phyloP scores from a whole-genome alignment of 768 basidiomycete species.

The Mycena chlorophos region DNA sequence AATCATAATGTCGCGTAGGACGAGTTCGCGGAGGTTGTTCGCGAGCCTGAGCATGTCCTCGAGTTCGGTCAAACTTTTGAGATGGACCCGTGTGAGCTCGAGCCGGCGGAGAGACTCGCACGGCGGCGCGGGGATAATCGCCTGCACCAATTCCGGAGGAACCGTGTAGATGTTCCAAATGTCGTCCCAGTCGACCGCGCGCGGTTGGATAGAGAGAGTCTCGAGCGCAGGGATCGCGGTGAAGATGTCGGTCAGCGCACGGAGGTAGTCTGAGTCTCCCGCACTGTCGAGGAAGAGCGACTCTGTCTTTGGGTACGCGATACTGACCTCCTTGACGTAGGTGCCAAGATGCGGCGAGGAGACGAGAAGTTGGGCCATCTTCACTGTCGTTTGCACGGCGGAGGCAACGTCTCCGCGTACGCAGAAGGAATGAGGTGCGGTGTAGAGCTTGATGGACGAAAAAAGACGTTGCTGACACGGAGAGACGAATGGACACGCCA shows the following conservation, averaged over 20 bases:
- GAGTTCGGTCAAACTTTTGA: not conserved
- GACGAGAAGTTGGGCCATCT: not conserved
- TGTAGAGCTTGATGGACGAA: not conserved
- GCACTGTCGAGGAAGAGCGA: not conserved
- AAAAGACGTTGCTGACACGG: conserved; percentile 2
- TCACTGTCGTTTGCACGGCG: not conserved
- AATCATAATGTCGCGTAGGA: not conserved
- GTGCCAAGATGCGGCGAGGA: not conserved
- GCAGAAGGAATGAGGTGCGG: not conserved
- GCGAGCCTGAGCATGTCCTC: not conserved
- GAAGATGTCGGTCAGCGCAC: not conserved
- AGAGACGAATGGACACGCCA: conserved; percentile 1
- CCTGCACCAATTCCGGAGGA: not conserved
- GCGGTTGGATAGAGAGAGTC: not conserved
- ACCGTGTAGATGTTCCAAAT: not conserved
- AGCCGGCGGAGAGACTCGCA: not conserved
- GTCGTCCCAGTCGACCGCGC: not conserved
- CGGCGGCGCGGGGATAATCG: not conserved
- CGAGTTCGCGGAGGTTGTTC: not conserved
- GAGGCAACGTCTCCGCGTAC: not conserved
- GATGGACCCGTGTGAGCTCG: not conserved
- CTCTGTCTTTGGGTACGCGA: not conserved
- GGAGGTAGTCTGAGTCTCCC: not conserved
- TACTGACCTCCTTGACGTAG: not conserved
- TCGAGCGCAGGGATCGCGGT: not conserved